Conservation (phyloP, 495 filamentous ascomycete genomes). For the Achaetomiella virescens region DNA sequence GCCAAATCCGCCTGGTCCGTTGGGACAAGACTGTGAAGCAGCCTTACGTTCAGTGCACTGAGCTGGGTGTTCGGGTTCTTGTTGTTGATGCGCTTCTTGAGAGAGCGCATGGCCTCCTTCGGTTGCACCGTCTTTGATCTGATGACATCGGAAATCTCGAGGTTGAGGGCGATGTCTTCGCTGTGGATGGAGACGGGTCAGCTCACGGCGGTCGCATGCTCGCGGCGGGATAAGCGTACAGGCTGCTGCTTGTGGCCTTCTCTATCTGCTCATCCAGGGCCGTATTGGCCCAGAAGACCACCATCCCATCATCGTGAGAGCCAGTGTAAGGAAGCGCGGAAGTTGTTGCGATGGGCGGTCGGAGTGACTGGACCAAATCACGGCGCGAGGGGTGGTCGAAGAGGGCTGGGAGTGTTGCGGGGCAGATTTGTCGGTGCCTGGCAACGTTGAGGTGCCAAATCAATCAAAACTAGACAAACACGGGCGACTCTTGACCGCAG, state of each 20-base stretch:
- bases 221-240: conserved; percentile 48
- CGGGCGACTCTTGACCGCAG: neutral
- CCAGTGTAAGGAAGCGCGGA: no score
- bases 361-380: neutral
- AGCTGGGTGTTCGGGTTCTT: conserved; percentile 95
- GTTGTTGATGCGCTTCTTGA: conserved; percentile 90
- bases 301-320: conserved; percentile 72
- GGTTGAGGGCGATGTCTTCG: conserved; percentile 92
- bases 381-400: neutral
- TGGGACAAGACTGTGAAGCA: neutral
- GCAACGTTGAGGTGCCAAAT: neutral
- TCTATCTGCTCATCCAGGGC: conserved; percentile 96
- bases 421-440: neutral
- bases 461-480: neutral
- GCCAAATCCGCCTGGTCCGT: neutral
- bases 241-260: conserved; percentile 83
- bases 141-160: conserved; percentile 95
- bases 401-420: neutral
- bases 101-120: conserved; percentile 92
- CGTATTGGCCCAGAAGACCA: conserved; percentile 70
- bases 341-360: neutral
- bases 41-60: conserved; percentile 75
- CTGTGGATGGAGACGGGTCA: conserved; percentile 39
- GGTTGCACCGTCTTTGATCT: conserved; percentile 94
- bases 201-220: conserved; percentile 1